phyloP scores from a whole-genome alignment of 148 eudicot genomes.

The Vaccinium vitisidaea region DNA sequence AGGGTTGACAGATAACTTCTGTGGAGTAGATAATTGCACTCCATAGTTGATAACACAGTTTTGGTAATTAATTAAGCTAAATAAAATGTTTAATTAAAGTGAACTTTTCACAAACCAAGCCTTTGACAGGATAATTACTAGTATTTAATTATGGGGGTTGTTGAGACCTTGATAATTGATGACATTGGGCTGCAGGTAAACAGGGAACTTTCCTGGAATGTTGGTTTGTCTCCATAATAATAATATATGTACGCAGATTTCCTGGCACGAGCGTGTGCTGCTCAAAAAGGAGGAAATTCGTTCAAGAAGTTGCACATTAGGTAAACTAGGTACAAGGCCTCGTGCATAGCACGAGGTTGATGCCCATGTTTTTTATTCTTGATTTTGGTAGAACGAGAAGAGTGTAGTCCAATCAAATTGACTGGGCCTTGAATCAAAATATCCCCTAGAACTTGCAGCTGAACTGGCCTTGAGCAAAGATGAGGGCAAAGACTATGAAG shows the following conservation, averaged over 20 bases:
- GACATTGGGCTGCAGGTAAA: background rate
- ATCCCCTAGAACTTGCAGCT: no score
- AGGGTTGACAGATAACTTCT: background rate
- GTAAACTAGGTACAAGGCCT: no score
- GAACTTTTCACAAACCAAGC: background rate
- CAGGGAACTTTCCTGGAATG: background rate
- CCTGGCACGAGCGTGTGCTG: background rate
- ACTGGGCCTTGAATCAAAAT: no score
- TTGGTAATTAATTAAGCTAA: background rate
- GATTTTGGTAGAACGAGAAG: no score
- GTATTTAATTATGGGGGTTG: background rate
- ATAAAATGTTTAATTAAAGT: background rate
- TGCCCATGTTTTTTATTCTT: no score
- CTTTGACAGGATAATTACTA: background rate
- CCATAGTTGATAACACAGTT: background rate
- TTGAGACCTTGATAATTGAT: background rate
- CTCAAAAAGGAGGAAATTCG: background rate
- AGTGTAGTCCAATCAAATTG: no score
- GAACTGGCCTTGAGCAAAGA: no score
- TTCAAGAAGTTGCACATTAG: background rate
- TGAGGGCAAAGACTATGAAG: no score
- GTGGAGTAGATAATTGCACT: background rate
- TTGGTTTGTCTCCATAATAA: background rate
- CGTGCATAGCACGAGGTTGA: no score
- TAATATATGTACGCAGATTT: background rate